Base-by-base conservation (phyloP, 768 basidiomycete genomes). In the Suillus occidentalis region DNA sequence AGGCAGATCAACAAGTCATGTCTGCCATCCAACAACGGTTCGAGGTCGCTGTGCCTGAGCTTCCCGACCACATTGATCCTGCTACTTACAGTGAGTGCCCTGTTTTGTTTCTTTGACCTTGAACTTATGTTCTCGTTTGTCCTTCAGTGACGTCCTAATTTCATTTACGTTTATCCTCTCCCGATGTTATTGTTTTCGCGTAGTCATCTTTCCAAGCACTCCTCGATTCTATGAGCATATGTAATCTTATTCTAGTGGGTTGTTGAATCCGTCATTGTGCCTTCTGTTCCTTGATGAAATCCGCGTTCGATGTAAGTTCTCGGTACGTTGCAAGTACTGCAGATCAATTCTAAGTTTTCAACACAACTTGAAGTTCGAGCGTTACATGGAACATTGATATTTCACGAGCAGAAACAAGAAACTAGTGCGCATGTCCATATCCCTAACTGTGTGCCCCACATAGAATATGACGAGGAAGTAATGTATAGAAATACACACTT, bases 11-110 rank as follows among this genome's bases (percentile, higher is more conserved):
- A 75, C 92, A 94, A 77, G 96, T 99, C 65, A 92, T 99, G 89
- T 84, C 89, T 47, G 86, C 90, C 34, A 99, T 99, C 71, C 97
- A 99, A 78, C 89, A 93, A 47, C 82, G 97, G 69, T 99, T 99
- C 82, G 97, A 98, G 75, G 97, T 99, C 37, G 95, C 94, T 39
- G 95, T 99, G 47, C 90, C 96, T 5, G 95, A 97, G 73, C 81
- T 99, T 62, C 97, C 97, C 22, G 94, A 95, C 60, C 90, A 91
- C 71, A 94, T 98, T 70, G 95, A 97, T 73, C 91, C 95, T 50
- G 90, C 95, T 43, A 95, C 89, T 69, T 99, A 99, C 84, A 99
- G 94, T 96, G 71, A 76, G 93, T 88, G 20, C 34, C 16, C 3
- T 12, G 10, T 49, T n/a, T n/a, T 63, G 20, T 60, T 20, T 52